Base-by-base conservation (phyloP, 2,329 filamentous ascomycete genomes). In the Coniochaeta sp. region DNA sequence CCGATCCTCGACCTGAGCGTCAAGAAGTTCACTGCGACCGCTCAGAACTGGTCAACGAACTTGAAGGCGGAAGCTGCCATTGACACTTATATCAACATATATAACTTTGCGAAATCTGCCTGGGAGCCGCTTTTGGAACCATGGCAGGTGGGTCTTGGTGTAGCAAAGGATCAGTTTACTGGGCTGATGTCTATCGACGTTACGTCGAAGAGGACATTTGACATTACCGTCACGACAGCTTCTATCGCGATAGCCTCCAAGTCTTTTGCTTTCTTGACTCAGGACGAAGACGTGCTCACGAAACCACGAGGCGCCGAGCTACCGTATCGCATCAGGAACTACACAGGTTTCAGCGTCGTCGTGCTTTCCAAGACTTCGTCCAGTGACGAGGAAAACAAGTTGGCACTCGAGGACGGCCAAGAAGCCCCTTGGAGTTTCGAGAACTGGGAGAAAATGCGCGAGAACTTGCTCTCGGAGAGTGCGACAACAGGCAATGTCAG, bases 41-140 rank as follows among this genome's bases (percentile, higher is more conserved):
- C 96, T 4, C 86, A 89, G 65, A 91, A 99, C 70, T 99, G 95
- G 95, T 93, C 93, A 1, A 88, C 87, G 5, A 89, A 88, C 24
- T 81, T 99, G 73, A 92, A 88, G 68, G 93, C 91, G 0, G 91
- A 97, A 70, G 90, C 91, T 0, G 89, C 86, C n/a, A 87, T 99
- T 55, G 91, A 97, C 63, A 91, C 93, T 64, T 96, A 96, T 73
- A 85, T 96, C 67, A 99, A 98, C 68, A 89, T 99, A 28, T 99
- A 96, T 80, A 99, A 99, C 74, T 99, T 99, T 75, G 95, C 95
- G 16, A 99, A 99, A 73, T 99, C 95, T 0, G 91, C 92, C 3
- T 99, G 95, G 95, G 95, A 99, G 72, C 95, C 95, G 3, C 77
- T 99, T 36, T 86, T 99, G 28, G 95, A 99, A 72, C 96, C 96